A percentile compares a stretch with the other conserved stretches of the same genome.
phyloP scores from a whole-genome alignment of 2,329 filamentous ascomycete genomes.

The Nannizziopsis arthrosporioides region DNA sequence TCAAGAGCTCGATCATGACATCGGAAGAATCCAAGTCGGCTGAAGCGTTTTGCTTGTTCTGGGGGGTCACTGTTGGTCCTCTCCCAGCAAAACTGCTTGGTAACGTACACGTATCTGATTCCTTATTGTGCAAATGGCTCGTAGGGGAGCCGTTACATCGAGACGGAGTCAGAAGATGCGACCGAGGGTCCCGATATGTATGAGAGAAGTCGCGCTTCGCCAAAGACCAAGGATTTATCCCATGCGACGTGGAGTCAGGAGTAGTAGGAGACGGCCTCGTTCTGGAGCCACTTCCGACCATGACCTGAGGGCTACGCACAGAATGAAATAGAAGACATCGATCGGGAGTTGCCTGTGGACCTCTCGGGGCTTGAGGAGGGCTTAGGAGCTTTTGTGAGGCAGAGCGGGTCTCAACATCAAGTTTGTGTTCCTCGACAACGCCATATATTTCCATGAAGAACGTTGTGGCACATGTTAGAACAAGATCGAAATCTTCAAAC shows the following conservation, averaged over 20 bases:
- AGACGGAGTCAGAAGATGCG: slow-evolving; percentile 16
- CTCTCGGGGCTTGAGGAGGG: not conserved
- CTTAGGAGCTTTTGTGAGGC: not conserved
- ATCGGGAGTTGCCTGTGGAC: not conserved
- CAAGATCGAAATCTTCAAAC: slow-evolving; percentile 38
- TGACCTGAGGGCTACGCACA: too few relatives aligned
- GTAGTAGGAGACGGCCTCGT: not conserved
- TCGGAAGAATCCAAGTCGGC: too few relatives aligned
- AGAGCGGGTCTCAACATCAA: not conserved
- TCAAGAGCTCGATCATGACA: not conserved
- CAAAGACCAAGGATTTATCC: slow-evolving; percentile 28
- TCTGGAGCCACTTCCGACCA: not conserved
- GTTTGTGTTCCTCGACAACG: not conserved
- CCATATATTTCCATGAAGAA: slow-evolving; percentile 36
- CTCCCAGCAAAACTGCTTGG: not conserved
- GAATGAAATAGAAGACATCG: too few relatives aligned
- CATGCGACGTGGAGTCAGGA: slow-evolving; percentile 7
- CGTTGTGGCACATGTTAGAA: slow-evolving; percentile 36
- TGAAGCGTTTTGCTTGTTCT: too few relatives aligned
- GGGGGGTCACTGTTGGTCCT: not conserved
- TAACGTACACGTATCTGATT: not conserved
- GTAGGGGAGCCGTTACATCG: not conserved
- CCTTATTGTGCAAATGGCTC: not conserved
- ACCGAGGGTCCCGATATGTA: slow-evolving; percentile 3
- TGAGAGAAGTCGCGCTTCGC: slow-evolving; percentile 22